Conservation (phyloP, 1,284 basidiomycete species). For the Ustilago xerochloae region DNA sequence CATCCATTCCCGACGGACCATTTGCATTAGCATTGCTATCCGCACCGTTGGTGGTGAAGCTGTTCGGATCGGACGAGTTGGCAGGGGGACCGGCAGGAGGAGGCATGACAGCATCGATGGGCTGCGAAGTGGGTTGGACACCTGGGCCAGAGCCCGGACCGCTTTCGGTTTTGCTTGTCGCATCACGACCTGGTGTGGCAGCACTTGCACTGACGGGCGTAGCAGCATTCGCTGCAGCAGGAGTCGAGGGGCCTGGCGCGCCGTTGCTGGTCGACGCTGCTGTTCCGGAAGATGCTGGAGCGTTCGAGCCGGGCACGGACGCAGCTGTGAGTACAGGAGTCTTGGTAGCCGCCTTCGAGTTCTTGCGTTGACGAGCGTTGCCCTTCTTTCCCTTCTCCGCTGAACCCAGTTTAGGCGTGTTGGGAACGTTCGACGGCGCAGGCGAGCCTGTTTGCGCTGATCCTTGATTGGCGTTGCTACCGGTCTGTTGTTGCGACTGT, state of each 20-base stretch:
- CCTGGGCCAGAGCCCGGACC: conserved; percentile 15
- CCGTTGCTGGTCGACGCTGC: conserved; percentile 21
- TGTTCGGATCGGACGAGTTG: conserved; percentile 19
- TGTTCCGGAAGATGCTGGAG: background rate
- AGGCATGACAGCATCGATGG: conserved; percentile 35
- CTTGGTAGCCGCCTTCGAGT: conserved; percentile 50
- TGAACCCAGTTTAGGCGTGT: conserved; percentile 49
- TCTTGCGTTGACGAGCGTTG: conserved; percentile 46
- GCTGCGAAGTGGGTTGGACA: conserved; percentile 31
- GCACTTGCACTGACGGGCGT: conserved; percentile 51
- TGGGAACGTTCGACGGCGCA: conserved; percentile 36
- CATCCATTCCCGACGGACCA: conserved; percentile 15
- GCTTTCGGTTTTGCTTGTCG: conserved; percentile 10
- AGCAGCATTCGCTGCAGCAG: conserved; percentile 40
- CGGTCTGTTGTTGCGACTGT: conserved; percentile 21
- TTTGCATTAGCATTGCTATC: conserved; percentile 18
- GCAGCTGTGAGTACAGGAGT: conserved; percentile 52
- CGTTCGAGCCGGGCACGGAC: conserved; percentile 24
- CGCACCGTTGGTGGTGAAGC: conserved; percentile 15
- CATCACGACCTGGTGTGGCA: conserved; percentile 51
- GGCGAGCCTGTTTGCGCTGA: conserved; percentile 27
- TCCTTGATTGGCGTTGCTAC: conserved; percentile 8
- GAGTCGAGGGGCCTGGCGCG: conserved; percentile 39
- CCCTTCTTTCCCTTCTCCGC: conserved; percentile 58
- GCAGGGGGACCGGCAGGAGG: conserved; percentile 31